phyloP scores from a whole-genome alignment of 805 yeast genomes.

The Candida ficus region DNA sequence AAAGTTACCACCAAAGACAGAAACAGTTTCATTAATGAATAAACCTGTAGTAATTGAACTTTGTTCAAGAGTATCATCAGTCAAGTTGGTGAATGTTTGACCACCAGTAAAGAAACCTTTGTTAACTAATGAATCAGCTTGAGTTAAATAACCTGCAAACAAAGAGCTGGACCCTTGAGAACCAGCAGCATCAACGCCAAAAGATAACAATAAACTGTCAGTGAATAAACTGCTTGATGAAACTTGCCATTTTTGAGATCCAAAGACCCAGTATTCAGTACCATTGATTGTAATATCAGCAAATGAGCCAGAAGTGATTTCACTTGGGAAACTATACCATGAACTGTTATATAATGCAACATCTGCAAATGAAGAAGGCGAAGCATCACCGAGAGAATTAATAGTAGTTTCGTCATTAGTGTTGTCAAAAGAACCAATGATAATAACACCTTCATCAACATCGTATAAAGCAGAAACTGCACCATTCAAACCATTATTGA shows the following conservation, averaged over 20 bases:
- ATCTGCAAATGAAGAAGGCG: conserved; percentile 30
- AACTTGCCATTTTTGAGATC: conserved; percentile 37
- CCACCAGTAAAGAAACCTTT: conserved; percentile 14
- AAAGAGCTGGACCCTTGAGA: conserved; percentile 14
- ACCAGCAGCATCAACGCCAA: conserved; percentile 28
- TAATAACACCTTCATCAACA: conserved; percentile 32
- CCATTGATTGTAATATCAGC: conserved; percentile 30
- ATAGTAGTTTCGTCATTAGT: conserved; percentile 29
- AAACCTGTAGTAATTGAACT: conserved; percentile 31
- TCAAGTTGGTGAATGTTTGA: conserved; percentile 18
- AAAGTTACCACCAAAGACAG: conserved; percentile 60
- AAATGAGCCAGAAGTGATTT: conserved; percentile 9
- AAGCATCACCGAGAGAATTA: conserved; percentile 25
- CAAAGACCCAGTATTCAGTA: conserved; percentile 38
- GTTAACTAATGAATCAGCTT: conserved; percentile 15
- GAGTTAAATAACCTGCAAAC: conserved; percentile 22
- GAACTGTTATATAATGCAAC: conserved; percentile 32
- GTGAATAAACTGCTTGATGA: conserved; percentile 32
- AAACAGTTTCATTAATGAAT: conserved; percentile 41
- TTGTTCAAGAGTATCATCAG: conserved; percentile 10
- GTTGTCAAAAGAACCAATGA: conserved; percentile 43
- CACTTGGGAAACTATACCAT: conserved; percentile 41
- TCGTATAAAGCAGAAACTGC: conserved; percentile 29
- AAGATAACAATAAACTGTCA: conserved; percentile 21
- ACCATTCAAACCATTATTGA: conserved; percentile 38